A percentile compares a stretch with the other conserved stretches of the same genome.
Evolutionary conservation across 176 grass and related monocot species (phyloP).

Genomic region (Saccharum spontaneum): DNA sequence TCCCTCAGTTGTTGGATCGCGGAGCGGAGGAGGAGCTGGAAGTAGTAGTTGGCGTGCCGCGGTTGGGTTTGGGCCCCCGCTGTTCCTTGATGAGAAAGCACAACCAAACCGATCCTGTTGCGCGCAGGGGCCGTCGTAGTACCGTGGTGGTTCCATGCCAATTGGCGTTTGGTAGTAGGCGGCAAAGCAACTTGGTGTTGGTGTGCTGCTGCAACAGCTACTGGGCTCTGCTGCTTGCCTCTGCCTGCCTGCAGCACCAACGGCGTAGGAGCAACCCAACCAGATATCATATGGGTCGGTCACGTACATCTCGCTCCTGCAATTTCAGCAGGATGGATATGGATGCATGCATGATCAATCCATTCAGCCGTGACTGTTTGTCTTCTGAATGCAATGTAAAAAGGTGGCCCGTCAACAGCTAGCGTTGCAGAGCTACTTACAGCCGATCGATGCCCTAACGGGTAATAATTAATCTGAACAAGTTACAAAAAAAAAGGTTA

Average conservation of each 20-base stretch:
- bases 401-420: too few species aligned
- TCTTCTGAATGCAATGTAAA: too few species aligned
- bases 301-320: too few species aligned
- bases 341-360: too few species aligned
- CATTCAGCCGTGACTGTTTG: too few species aligned
- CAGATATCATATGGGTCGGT: neutral
- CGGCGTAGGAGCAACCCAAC: neutral
- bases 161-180: conserved; percentile 42
- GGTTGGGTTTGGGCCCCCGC: conserved; percentile 30
- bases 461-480: neutral
- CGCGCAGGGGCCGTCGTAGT: neutral
- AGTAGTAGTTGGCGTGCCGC: conserved; percentile 41
- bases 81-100: conserved; percentile 46
- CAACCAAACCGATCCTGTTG: conserved; percentile 30
- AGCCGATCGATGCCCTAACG: neutral
- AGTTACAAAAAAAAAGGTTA: conserved; percentile 8
- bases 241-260: neutral
- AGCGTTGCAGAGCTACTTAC: too few species aligned
- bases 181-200: conserved; percentile 4
- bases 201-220: neutral
- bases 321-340: too few species aligned
- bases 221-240: neutral
- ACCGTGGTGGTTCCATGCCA: conserved; percentile 34
- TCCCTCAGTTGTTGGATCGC: conserved; percentile 38
- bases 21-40: conserved; percentile 27